phyloP scores from a whole-genome alignment of 164 flowering plant genomes.

The Houttuynia cordata region DNA sequence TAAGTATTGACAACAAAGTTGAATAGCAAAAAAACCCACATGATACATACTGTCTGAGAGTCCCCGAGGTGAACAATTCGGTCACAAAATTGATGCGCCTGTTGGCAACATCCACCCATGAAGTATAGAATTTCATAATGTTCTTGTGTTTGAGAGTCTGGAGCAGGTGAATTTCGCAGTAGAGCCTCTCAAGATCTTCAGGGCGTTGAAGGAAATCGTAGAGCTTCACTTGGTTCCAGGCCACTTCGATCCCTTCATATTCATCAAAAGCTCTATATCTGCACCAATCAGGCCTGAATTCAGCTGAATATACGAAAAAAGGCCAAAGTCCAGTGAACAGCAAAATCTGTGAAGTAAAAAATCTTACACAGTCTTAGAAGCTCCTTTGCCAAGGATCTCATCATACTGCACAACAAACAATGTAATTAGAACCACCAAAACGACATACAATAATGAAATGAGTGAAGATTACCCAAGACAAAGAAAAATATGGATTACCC shows the following conservation, averaged over 20 bases:
- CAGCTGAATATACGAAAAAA: neutral
- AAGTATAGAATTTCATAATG: conserved; percentile 92
- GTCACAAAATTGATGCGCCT: conserved; percentile 91
- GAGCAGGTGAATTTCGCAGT: conserved; percentile 86
- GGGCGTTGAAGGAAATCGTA: conserved; percentile 67
- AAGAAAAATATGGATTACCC: conserved; percentile 1
- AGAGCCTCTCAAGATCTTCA: conserved; percentile 81
- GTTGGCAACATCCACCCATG: conserved; percentile 85
- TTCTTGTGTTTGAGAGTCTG: conserved; percentile 82
- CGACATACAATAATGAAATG: neutral
- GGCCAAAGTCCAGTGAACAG: neutral
- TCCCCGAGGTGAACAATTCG: conserved; percentile 96
- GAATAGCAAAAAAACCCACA: conserved; percentile 5
- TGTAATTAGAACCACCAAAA: conserved; percentile 2
- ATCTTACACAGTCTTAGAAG: conserved; percentile 92
- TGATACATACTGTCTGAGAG: conserved; percentile 71
- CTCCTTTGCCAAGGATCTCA: conserved; percentile 89
- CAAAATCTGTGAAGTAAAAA: neutral
- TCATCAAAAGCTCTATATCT: conserved; percentile 94
- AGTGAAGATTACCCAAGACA: neutral
- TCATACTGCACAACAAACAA: conserved; percentile 49
- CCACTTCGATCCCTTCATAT: conserved; percentile 94
- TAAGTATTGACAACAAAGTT: conserved; percentile 2
- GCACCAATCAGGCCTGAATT: conserved; percentile 10
- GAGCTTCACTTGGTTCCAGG: conserved; percentile 97